Percentiles rank a stretch among this genome's conserved stretches.
Conservation (phyloP, 345 rosid species). For the Rhodomyrtus tomentosa region DNA sequence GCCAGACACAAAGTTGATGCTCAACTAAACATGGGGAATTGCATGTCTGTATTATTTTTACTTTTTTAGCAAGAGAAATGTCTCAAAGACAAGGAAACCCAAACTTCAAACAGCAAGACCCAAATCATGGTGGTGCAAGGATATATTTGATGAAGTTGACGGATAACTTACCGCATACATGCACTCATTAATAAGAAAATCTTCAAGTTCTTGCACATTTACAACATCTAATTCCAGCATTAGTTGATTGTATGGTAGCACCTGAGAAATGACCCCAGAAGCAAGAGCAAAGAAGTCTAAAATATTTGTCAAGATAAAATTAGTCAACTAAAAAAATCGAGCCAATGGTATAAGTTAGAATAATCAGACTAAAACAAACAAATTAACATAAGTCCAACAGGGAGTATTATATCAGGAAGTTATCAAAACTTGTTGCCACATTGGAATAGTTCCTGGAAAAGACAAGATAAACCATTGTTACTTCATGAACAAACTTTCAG, state of each 20-base stretch:
- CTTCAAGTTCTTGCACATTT: conserved; percentile 96
- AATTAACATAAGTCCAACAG: neutral
- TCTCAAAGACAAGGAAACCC: neutral
- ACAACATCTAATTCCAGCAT: conserved; percentile 83
- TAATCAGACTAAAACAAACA: neutral
- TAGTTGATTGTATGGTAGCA: conserved; percentile 70
- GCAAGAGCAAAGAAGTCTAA: neutral
- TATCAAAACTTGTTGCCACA: neutral
- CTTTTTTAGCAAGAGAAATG: neutral
- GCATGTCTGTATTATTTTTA: neutral
- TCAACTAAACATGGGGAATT: neutral
- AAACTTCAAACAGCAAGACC: neutral
- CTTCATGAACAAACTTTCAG: neutral
- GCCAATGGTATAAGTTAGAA: neutral
- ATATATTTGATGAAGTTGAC: neutral
- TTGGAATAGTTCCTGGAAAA: neutral
- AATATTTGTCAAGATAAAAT: neutral
- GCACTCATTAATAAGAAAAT: conserved; percentile 96
- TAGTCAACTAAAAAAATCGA: neutral
- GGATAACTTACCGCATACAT: conserved; percentile 72
- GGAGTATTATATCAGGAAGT: neutral
- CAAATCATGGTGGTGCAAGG: neutral
- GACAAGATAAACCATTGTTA: neutral
- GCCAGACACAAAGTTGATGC: neutral
- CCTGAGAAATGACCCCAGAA: conserved; percentile 24